A percentile compares a stretch with the other conserved stretches of the same genome.
Conservation (phyloP, 805 yeast species). For the Yamadazyma ubonensis region DNA sequence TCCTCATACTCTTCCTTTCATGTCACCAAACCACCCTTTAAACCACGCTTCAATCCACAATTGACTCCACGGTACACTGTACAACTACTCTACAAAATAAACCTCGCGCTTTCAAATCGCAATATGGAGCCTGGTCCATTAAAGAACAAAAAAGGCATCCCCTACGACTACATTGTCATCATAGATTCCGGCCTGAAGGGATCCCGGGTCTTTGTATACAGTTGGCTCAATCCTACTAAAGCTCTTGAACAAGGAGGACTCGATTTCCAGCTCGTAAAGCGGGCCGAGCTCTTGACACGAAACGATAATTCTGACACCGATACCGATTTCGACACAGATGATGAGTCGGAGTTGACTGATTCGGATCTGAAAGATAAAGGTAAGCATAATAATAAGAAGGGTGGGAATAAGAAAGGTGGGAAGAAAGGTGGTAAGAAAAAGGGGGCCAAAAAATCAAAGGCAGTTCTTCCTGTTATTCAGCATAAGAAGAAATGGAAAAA, state of each 20-base stretch:
- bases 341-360: no score
- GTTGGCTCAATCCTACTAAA: conserved; percentile 52
- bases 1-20: no score
- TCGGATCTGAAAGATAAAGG: conserved; percentile 8
- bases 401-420: conserved; percentile 37
- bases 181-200: conserved; percentile 70
- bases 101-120: no score
- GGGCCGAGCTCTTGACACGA: conserved; percentile 10
- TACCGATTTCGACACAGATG: conserved; percentile 7
- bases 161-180: conserved; percentile 59
- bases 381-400: conserved; percentile 27
- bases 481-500: conserved; percentile 47
- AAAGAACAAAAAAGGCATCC: conserved; percentile 41
- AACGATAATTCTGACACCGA: conserved; percentile 11
- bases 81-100: no score
- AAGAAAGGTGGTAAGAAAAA: conserved; percentile 38
- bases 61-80: no score
- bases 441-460: not conserved
- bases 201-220: conserved; percentile 58
- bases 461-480: conserved; percentile 29
- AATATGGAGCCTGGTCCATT: conserved; percentile 30
- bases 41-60: no score
- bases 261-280: conserved; percentile 16
- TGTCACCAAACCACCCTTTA: no score
- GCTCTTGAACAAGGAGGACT: no score